A percentile compares a stretch with the other conserved stretches of the same genome.
phyloP scores from a whole-genome alignment of 768 basidiomycete genomes.

The Trametes meyenii region DNA sequence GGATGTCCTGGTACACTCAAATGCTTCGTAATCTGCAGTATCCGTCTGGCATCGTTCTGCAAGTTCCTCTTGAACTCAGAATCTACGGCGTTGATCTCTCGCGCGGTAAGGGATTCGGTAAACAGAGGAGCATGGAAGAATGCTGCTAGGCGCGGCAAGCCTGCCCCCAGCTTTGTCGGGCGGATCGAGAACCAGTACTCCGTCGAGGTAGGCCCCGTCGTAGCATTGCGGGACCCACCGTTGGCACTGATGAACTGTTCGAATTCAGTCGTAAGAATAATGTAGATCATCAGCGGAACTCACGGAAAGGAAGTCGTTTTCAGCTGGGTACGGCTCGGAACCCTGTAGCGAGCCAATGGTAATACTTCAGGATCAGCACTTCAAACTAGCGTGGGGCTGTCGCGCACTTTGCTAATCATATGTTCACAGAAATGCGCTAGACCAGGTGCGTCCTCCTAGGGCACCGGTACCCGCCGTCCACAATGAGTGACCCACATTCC shows the following conservation, averaged over 20 bases:
- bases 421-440: slow-evolving; percentile 55
- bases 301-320: slow-evolving; percentile 50
- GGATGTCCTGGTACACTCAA: slow-evolving; percentile 43
- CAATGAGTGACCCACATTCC: neutral
- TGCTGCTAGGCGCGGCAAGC: slow-evolving; percentile 43
- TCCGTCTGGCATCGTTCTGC: slow-evolving; percentile 49
- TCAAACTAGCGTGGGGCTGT: neutral
- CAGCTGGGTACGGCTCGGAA: slow-evolving; percentile 41
- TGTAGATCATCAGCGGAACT: neutral
- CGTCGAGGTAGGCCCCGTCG: slow-evolving; percentile 51
- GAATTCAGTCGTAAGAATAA: neutral
- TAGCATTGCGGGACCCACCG: slow-evolving; percentile 56
- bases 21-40: slow-evolving; percentile 53
- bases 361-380: neutral
- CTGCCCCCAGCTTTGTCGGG: slow-evolving; percentile 32
- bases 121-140: slow-evolving; percentile 60
- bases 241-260: slow-evolving; percentile 36
- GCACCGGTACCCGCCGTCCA: neutral
- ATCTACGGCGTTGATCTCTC: slow-evolving; percentile 59
- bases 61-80: slow-evolving; percentile 59
- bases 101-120: slow-evolving; percentile 42
- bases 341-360: slow-evolving; percentile 23
- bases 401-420: slow-evolving; percentile 45
- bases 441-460: slow-evolving; percentile 42
- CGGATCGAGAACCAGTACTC: slow-evolving; percentile 43